Percentiles rank a stretch among this genome's conserved stretches.
These are phyloP conservation scores for Obba rivulosa DNA, from an alignment of 768 basidiomycete genomes.

Conservation along the genomic window DNA sequence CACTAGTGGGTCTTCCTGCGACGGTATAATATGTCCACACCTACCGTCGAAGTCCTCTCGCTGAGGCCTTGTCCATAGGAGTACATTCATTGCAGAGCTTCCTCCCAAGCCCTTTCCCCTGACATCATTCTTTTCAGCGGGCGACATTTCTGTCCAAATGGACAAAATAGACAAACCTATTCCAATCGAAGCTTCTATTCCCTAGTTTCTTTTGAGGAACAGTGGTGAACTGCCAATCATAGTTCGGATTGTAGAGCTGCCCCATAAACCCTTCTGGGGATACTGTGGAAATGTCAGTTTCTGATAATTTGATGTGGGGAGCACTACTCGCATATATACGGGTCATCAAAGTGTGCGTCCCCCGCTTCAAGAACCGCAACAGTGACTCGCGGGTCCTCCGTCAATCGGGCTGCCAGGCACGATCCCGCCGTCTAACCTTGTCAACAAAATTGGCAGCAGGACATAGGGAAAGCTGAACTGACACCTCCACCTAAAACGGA, in stretches of 20 bases:
- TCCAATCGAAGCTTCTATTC: neutral
- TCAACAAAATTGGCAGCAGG: neutral
- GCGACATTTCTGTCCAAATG: neutral
- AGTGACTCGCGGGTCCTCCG: slow-evolving; percentile 27
- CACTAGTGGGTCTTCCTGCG: neutral
- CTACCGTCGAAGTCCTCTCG: slow-evolving; percentile 25
- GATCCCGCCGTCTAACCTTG: slow-evolving; percentile 29
- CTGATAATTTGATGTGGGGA: neutral
- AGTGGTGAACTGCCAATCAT: slow-evolving; percentile 13
- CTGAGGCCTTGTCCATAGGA: slow-evolving; percentile 25
- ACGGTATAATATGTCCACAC: neutral
- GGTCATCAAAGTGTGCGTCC: slow-evolving; percentile 6
- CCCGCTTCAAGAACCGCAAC: slow-evolving; percentile 34
- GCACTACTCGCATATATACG: slow-evolving; percentile 2
- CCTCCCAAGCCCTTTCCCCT: slow-evolving; percentile 29
- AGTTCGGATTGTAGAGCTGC: slow-evolving; percentile 9
- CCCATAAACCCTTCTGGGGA: slow-evolving; percentile 1
- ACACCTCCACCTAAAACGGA: neutral
- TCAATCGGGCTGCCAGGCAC: slow-evolving; percentile 33
- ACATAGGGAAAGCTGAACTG: neutral
- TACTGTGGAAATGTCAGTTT: neutral
- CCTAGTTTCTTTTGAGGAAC: neutral
- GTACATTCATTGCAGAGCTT: slow-evolving; percentile 40
- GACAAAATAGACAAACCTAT: neutral
- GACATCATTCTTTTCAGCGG: neutral